A percentile compares a stretch with the other conserved stretches of the same genome.
phyloP scores from a whole-genome alignment of 1,284 basidiomycete genomes.

The Neonothopanus nambi region DNA sequence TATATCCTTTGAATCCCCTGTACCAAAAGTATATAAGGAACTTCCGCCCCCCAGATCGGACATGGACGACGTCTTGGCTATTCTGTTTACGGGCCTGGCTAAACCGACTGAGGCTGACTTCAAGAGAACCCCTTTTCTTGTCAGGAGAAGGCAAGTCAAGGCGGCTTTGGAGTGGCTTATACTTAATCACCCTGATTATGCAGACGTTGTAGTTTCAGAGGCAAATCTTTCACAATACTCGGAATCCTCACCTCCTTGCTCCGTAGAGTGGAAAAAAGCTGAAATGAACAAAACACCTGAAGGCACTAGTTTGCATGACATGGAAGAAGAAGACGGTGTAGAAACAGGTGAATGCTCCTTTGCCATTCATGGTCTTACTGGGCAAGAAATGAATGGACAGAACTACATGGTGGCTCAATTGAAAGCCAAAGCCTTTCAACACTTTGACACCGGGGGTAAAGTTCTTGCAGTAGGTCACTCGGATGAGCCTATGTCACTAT shows the following conservation, averaged over 20 bases:
- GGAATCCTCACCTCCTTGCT: constrained; percentile 30
- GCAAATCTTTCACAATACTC: not conserved
- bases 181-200: constrained; percentile 31
- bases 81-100: constrained; percentile 2
- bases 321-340: constrained; percentile 17
- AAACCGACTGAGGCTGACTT: constrained; percentile 21
- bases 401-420: not conserved
- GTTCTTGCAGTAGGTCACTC: too few relatives aligned
- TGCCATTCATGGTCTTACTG: constrained; percentile 21
- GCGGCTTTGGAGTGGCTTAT: constrained; percentile 31
- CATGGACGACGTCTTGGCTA: constrained; percentile 6
- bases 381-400: constrained; percentile 18
- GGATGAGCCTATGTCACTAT: too few relatives aligned
- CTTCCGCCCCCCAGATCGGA: constrained; percentile 12
- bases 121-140: too few relatives aligned
- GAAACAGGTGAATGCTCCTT: constrained; percentile 21
- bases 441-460: too few relatives aligned
- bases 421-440: too few relatives aligned
- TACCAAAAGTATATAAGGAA: too few relatives aligned
- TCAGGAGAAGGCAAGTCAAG: constrained; percentile 21
- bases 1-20: constrained; percentile 29
- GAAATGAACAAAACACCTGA: constrained; percentile 19
- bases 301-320: constrained; percentile 14
- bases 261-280: constrained; percentile 25
- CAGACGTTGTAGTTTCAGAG: constrained; percentile 24